Conservation (phyloP, 176 grass and related monocot species). For the Elaeis guineensis region DNA sequence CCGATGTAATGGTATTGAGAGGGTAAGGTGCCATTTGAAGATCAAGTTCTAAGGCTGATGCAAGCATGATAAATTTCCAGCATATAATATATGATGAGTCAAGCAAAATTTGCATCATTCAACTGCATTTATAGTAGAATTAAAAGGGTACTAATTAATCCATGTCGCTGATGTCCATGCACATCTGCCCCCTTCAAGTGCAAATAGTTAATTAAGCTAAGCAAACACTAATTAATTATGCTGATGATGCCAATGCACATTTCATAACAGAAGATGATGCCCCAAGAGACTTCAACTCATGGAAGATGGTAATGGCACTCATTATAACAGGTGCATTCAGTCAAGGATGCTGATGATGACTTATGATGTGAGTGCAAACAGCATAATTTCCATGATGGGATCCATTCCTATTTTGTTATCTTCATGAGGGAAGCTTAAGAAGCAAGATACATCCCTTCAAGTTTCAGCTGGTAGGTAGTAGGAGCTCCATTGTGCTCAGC, state of each 20-base stretch:
- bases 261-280: conserved; percentile 41
- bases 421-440: conserved; percentile 19
- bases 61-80: conserved; percentile 28
- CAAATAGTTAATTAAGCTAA: conserved; percentile 16
- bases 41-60: conserved; percentile 20
- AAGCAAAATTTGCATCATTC: conserved; percentile 3
- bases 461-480: conserved; percentile 28
- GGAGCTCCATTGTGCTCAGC: conserved; percentile 39
- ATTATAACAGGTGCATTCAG: conserved; percentile 36
- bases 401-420: conserved; percentile 14
- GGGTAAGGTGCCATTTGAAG: not conserved
- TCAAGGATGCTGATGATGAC: conserved; percentile 48
- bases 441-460: conserved; percentile 53
- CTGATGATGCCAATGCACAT: conserved; percentile 56
- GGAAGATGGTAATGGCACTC: conserved; percentile 48
- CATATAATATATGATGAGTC: conserved; percentile 10
- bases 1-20: not conserved
- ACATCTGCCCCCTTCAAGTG: conserved; percentile 31
- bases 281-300: conserved; percentile 24
- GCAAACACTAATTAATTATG: conserved; percentile 23
- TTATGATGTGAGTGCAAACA: conserved; percentile 24
- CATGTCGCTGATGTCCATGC: conserved; percentile 36
- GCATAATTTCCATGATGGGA: conserved; percentile 63
- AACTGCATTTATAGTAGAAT: conserved; percentile 20
- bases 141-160: conserved; percentile 6